Percentiles rank a stretch among this genome's conserved stretches.
Conservation (phyloP, 148 eudicot species). For the Silene conica region DNA sequence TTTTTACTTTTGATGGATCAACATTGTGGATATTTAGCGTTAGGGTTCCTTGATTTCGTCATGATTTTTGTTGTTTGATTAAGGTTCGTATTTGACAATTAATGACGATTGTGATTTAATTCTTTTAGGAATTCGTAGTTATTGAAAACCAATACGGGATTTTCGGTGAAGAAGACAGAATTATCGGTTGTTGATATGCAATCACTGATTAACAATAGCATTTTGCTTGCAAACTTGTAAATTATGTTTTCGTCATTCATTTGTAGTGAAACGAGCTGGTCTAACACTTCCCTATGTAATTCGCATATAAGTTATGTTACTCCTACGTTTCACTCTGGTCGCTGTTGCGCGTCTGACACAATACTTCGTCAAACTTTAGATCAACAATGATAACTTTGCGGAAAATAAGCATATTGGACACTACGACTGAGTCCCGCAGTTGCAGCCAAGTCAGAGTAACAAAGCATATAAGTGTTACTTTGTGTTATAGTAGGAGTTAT, state of each 20-base stretch:
- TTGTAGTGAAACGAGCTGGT: background rate
- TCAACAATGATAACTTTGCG: too few species aligned
- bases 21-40: background rate
- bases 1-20: background rate
- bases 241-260: background rate
- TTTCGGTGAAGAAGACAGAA: background rate
- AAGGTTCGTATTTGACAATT: background rate
- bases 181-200: background rate
- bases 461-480: too few species aligned
- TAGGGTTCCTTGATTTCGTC: background rate
- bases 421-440: too few species aligned
- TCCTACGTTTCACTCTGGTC: too few species aligned
- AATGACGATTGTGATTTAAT: background rate
- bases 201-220: too few species aligned
- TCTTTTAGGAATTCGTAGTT: background rate
- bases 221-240: too few species aligned
- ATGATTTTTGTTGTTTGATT: background rate
- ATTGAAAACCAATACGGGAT: background rate
- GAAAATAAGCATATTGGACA: too few species aligned
- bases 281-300: background rate
- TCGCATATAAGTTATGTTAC: too few species aligned
- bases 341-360: too few species aligned
- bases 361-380: too few species aligned
- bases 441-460: too few species aligned
- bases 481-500: too few species aligned